Base-by-base conservation (phyloP, 1,139 yeast genomes). In the Pichia sp. region DNA sequence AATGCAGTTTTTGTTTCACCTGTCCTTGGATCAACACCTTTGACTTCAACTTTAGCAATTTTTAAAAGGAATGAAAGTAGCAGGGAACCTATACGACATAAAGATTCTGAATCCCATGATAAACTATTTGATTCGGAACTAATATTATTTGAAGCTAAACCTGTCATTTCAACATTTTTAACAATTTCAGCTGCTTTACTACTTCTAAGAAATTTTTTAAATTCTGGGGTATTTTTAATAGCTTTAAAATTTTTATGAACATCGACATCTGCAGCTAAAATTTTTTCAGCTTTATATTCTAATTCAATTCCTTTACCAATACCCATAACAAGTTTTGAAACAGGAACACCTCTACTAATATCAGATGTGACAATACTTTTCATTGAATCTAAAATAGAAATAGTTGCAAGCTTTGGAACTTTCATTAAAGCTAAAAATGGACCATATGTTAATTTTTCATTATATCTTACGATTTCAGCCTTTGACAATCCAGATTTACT, bases 241-340 rank as follows among this genome's bases (percentile, higher is more conserved):
- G 64, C 60, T 56, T 65, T 53, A 62, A 64, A 53, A 61, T 68
- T 60, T 61, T 66, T 55, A 47, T 53, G 69, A 8, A 77, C 72
- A 53, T 73, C 75, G 39, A 75, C 73, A 56, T 84, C 94, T 3
- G 78, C 69, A 40, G 76, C 74, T 52, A 83, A 67, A 46, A 85
- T 67, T 52, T 75, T 73, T 56, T 83, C 84, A 0, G 92, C 76
- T 58, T 86, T 78, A 63, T 84, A 87, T 64, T 92, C 97, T 57
- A 82, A 67, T 64, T 92, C 97, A 34, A 90, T 73, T 7, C 96
- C 92, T 57, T 76, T 80, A 5, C 97, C 96, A 5, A 92, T 89
- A 1, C 86, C 74, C 28, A 84, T 70, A 28, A 89, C 86, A 0
- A 95, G 90, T 56, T 88, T 75, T 0, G 95, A 88, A 0, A 92